phyloP scores from a whole-genome alignment of 305 asterid genomes.

The Fraxinus ornus region DNA sequence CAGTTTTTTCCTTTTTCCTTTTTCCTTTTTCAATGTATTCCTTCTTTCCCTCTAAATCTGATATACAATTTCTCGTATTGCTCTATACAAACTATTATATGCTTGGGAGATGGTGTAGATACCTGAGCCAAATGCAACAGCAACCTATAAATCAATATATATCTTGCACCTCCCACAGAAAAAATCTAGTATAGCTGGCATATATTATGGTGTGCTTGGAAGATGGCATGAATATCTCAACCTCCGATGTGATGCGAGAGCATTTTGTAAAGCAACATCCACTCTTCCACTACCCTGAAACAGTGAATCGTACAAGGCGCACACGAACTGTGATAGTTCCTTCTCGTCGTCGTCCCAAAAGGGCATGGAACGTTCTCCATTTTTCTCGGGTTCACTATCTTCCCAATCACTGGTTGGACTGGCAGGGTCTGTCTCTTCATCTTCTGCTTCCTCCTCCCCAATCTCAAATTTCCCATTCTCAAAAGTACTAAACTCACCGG shows the following conservation, averaged over 20 bases:
- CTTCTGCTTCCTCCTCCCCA: constrained; percentile 87
- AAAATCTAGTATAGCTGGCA: background rate
- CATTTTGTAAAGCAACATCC: constrained; percentile 56
- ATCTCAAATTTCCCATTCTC: constrained; percentile 92
- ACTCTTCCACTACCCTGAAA: constrained; percentile 72
- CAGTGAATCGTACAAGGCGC: constrained; percentile 65
- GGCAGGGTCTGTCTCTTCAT: constrained; percentile 62
- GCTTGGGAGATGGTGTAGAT: constrained; percentile 42
- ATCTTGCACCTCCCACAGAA: background rate
- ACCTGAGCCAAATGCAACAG: constrained; percentile 38
- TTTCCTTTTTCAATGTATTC: background rate
- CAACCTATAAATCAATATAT: constrained; percentile 20
- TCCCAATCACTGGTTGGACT: constrained; percentile 97
- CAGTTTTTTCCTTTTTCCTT: too few species aligned
- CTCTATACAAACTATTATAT: constrained; percentile 32
- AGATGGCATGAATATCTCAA: constrained; percentile 71
- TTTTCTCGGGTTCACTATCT: constrained; percentile 75
- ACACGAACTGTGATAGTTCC: constrained; percentile 70
- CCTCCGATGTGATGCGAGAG: constrained; percentile 62
- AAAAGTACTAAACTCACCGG: constrained; percentile 65
- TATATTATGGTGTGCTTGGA: constrained; percentile 36
- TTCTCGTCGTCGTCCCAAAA: constrained; percentile 94
- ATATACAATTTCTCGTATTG: constrained; percentile 26
- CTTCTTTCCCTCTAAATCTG: constrained; percentile 2
- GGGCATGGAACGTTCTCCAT: constrained; percentile 42